A percentile compares a stretch with the other conserved stretches of the same genome.
Conservation (phyloP, 768 basidiomycete genomes). For the Pisolithus marmoratus region DNA sequence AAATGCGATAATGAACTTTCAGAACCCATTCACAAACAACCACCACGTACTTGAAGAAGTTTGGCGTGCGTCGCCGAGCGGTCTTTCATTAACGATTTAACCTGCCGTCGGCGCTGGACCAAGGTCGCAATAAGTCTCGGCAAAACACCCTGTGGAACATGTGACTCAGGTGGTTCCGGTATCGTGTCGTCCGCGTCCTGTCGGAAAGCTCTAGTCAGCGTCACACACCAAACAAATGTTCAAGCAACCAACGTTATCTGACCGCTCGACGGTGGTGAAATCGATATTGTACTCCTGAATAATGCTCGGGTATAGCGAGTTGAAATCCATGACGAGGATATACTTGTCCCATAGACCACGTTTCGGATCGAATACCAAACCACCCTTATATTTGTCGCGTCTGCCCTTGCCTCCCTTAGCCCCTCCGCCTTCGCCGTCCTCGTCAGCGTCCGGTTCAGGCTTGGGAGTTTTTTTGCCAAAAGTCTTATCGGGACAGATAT, state of each 20-base stretch:
- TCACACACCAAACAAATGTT: background rate
- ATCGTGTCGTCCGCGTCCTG: conserved; percentile 75
- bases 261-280: conserved; percentile 89
- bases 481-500: conserved; percentile 92
- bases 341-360: conserved; percentile 94
- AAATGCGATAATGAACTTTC: background rate
- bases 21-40: background rate
- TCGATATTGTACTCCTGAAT: conserved; percentile 99
- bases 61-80: conserved; percentile 65
- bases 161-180: conserved; percentile 77
- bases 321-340: conserved; percentile 99
- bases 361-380: conserved; percentile 95
- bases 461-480: conserved; percentile 71
- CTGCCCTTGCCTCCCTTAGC: conserved; percentile 56
- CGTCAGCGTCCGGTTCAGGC: conserved; percentile 46
- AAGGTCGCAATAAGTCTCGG: conserved; percentile 97
- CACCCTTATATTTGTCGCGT: conserved; percentile 97
- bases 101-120: conserved; percentile 82
- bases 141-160: conserved; percentile 79
- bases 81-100: conserved; percentile 95
- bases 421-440: conserved; percentile 42
- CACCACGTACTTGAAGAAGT: conserved; percentile 65
- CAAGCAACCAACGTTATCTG: conserved; percentile 43
- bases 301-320: conserved; percentile 97
- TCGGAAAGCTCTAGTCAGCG: background rate